Base-by-base conservation (phyloP, 192 early-diverging fungal genomes). In the Coemansia sp. region DNA sequence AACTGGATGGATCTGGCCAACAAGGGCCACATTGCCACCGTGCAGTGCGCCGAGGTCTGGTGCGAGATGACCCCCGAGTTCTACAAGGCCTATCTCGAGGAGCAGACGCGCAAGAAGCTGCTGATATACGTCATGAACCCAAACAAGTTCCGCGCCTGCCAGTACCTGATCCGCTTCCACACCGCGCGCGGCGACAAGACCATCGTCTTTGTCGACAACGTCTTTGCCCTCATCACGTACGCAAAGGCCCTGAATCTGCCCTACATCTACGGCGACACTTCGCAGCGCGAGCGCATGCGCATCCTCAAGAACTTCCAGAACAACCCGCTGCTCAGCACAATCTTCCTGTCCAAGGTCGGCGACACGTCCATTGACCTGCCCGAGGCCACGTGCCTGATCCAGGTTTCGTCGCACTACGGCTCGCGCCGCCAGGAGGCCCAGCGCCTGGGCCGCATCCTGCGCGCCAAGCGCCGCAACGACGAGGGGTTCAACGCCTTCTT, bases 1-100 rank as follows among this genome's bases (percentile, higher is more conserved):
- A 99, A 99, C 68, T 99, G 98, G 98, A 91, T 98, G 92, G 98
- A 99, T 66, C 69, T 99, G 54, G 93, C 95, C n/a, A 88, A 84
- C 27, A 86, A 90, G 68, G 98, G 98, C 25, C 92, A 95, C 67
- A 99, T 99, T 83, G 98, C 98, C 2, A 95, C 91, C 30, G 97
- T 99, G 33, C 90, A 94, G 82, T 98, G 96, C 75, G 92, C 94
- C 3, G 98, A 99, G 78, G 94, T 99, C 14, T 98, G 98, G 95
- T 99, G 98, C 71, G 82, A 86, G 18, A 98, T 99, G 96, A 94
- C 95, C 2, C 84, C 90, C 3, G 92, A 95, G 55, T 99, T 99
- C 60, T 99, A 95, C 80, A 77, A 87, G 50, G 94, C 95, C 60
- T 99, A 99, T 54, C 78, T 98, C 18, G 73, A 84, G 11, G 92